These are phyloP conservation scores for Paramecium sonneborni DNA, from an alignment of 73 alveolate species.

Conservation along the genomic window DNA sequence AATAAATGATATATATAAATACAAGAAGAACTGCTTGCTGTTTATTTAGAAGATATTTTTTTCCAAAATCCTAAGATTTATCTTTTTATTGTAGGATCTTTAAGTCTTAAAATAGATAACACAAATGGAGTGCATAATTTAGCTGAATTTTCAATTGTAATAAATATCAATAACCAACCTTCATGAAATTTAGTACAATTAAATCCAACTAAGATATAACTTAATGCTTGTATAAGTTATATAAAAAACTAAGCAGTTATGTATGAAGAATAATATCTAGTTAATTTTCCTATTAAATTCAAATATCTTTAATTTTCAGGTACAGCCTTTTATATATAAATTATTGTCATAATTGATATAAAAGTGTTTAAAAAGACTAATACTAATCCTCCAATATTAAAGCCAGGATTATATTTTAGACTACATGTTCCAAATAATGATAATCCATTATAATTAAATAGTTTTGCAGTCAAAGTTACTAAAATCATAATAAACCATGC, in stretches of 20 bases:
- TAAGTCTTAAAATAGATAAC: slow-evolving; percentile 26
- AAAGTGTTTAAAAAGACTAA: not conserved
- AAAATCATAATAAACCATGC: slow-evolving; percentile 19
- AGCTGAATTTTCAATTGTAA: slow-evolving; percentile 41
- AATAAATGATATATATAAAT: not conserved
- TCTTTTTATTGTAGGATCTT: slow-evolving; percentile 58
- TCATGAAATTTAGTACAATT: slow-evolving; percentile 45
- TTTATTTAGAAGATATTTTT: not conserved
- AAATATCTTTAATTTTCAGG: slow-evolving; percentile 53
- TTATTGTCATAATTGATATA: slow-evolving; percentile 39
- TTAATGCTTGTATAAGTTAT: slow-evolving; percentile 15
- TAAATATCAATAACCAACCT: slow-evolving; percentile 16
- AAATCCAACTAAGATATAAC: slow-evolving; percentile 52
- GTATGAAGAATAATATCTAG: slow-evolving; percentile 36
- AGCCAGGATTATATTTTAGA: slow-evolving; percentile 34
- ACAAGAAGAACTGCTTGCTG: not conserved
- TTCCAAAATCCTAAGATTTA: not conserved
- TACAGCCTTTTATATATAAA: slow-evolving; percentile 15
- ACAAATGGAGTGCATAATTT: slow-evolving; percentile 63
- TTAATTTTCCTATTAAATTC: not conserved
- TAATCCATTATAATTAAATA: slow-evolving; percentile 16
- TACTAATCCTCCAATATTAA: slow-evolving; percentile 30
- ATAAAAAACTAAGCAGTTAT: slow-evolving; percentile 30
- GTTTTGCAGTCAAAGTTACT: slow-evolving; percentile 5
- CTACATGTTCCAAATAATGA: slow-evolving; percentile 63